phyloP scores from a whole-genome alignment of 164 flowering plant species.

The Chloranthus sessilifolius region DNA sequence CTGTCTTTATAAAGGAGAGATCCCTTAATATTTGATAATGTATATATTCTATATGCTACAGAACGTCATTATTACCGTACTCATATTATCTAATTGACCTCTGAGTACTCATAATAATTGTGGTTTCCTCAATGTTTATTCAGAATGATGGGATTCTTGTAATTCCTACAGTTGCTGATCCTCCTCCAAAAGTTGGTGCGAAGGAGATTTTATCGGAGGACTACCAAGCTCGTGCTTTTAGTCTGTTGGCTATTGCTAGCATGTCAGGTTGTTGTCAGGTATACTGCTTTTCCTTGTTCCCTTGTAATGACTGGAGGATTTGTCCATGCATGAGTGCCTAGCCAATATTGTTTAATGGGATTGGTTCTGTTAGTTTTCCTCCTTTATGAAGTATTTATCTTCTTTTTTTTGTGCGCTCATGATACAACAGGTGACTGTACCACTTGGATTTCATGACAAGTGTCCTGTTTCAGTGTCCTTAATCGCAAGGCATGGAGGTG shows the following conservation, averaged over 20 bases:
- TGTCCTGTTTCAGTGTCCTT: slow-evolving; percentile 87
- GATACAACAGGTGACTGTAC: slow-evolving; percentile 63
- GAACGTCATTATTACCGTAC: too few species aligned
- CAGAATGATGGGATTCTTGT: slow-evolving; percentile 92
- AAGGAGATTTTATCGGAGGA: slow-evolving; percentile 60
- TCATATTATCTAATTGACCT: too few species aligned
- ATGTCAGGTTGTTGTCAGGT: slow-evolving; percentile 98
- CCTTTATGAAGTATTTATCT: neutral
- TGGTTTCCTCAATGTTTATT: too few species aligned
- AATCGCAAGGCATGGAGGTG: slow-evolving; percentile 81
- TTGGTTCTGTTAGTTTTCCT: neutral
- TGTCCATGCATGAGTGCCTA: neutral
- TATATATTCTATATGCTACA: too few species aligned
- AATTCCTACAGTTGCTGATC: slow-evolving; percentile 64
- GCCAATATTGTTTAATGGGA: neutral
- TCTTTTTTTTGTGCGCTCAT: slow-evolving; percentile 3
- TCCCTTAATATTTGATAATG: too few species aligned
- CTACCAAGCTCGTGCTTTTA: slow-evolving; percentile 36
- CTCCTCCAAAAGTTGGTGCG: slow-evolving; percentile 79
- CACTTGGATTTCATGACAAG: slow-evolving; percentile 72
- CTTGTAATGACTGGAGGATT: neutral
- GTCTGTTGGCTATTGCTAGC: slow-evolving; percentile 67
- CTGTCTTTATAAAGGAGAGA: too few species aligned
- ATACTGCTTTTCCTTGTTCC: slow-evolving; percentile 1
- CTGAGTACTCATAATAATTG: too few species aligned